Percentiles rank a stretch among this genome's conserved stretches.
These are phyloP conservation scores for Mortierella sp. DNA, from an alignment of 371 early-diverging fungal genomes.

Conservation along the genomic window DNA sequence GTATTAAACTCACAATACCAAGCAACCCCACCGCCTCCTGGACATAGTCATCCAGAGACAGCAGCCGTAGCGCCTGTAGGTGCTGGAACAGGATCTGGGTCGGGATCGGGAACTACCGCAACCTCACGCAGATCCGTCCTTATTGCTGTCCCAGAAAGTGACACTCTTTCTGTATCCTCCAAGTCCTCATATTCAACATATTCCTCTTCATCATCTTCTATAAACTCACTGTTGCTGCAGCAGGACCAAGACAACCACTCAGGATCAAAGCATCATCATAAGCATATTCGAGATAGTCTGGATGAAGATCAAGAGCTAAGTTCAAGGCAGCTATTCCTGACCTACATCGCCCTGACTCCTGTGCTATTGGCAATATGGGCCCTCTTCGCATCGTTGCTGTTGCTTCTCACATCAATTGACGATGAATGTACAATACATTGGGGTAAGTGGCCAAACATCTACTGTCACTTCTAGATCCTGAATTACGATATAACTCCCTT, in stretches of 20 bases:
- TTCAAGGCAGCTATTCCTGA: constrained; percentile 37
- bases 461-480: too few relatives aligned
- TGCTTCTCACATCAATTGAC: constrained; percentile 21
- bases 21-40: background rate
- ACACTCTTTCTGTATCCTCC: constrained; percentile 30
- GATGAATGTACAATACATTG: constrained; percentile 27
- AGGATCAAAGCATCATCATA: background rate
- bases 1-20: background rate
- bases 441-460: constrained; percentile 27
- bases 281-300: background rate
- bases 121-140: constrained; percentile 28
- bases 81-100: constrained; percentile 9
- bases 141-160: constrained; percentile 22
- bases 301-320: constrained; percentile 9
- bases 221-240: constrained; percentile 3
- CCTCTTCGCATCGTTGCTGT: constrained; percentile 32
- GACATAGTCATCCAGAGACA: background rate
- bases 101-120: constrained; percentile 9
- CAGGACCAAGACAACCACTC: background rate
- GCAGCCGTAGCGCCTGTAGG: background rate
- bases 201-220: constrained; percentile 36
- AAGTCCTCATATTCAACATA: constrained; percentile 43
- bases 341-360: constrained; percentile 35
- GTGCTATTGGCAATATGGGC: constrained; percentile 32
- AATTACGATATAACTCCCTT: too few relatives aligned